A percentile compares a stretch with the other conserved stretches of the same genome.
These are phyloP conservation scores for Fragosphaeria purpurea DNA, from an alignment of 2,329 filamentous ascomycete genomes.

Conservation along the genomic window DNA sequence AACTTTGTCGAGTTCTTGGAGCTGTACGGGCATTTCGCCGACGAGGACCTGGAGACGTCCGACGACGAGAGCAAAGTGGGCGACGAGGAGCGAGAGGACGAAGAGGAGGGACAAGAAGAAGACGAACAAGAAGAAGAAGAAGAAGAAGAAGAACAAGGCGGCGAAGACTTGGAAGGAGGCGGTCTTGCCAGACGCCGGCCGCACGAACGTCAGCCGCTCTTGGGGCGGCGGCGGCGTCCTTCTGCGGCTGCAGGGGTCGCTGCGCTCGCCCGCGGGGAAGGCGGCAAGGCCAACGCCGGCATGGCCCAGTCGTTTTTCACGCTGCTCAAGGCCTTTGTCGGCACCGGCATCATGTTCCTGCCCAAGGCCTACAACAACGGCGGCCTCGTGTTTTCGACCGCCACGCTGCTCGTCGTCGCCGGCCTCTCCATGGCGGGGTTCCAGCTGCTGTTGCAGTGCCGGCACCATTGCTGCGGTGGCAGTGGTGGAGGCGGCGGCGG, in stretches of 20 bases:
- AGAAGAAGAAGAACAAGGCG: constrained; percentile 22
- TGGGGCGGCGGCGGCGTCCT: background rate
- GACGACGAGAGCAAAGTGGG: constrained; percentile 51
- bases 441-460: constrained; percentile 59
- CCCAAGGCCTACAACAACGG: constrained; percentile 73
- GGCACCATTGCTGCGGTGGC: constrained; percentile 53
- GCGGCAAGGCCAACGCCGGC: constrained; percentile 43
- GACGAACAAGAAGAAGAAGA: constrained; percentile 23
- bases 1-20: constrained; percentile 70
- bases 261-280: constrained; percentile 23
- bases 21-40: constrained; percentile 67
- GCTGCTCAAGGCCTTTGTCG: constrained; percentile 67
- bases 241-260: background rate
- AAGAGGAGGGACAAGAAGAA: constrained; percentile 23
- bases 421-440: constrained; percentile 61
- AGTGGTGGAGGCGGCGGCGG: constrained; percentile 64
- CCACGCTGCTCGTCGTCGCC: constrained; percentile 57
- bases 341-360: constrained; percentile 73
- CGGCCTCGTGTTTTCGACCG: constrained; percentile 63
- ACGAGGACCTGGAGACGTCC: constrained; percentile 54
- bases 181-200: background rate
- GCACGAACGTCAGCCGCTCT: constrained; percentile 7
- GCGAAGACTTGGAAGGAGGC: constrained; percentile 15
- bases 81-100: constrained; percentile 29
- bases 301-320: constrained; percentile 71